Evolutionary conservation across 2,329 filamentous ascomycete genomes (phyloP), one percentile per base, ranked within the genome.

Genomic region (Bipolaris zeicola): DNA sequence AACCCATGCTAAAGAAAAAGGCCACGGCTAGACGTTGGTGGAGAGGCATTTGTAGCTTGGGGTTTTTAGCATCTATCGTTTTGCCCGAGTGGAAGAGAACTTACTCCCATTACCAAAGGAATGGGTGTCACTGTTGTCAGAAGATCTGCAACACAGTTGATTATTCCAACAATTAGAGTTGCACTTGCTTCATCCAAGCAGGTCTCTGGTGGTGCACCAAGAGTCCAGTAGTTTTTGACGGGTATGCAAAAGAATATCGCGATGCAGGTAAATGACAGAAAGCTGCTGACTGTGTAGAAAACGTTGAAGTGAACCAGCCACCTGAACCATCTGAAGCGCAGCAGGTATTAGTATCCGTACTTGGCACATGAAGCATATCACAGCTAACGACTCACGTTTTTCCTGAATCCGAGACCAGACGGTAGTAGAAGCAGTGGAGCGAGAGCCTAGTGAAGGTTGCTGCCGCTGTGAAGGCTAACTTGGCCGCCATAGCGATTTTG

Each of bases 341-440:
- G 6, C 11, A 5, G 6, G 31, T 2, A 7, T 50, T 14, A 31
- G 34, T 20, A 22, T 7, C 6, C 8, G 26, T 42, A 6, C 16
- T 3, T 8, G 8, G 13, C 11, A n/a, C 7, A 8, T 31, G 1
- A 16, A 6, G 3, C 14, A 5, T 11, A 3, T n/a, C 5, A 26
- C n/a, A 13, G 3, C 0, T 10, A 13, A 5, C 2, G 2, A 42
- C 57, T 47, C 38, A 59, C 57, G 22, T 20, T 34, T 63, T 46
- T 72, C 71, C 72, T n/a, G 73, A 75, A 57, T 81, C 78, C 8
- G 72, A 56, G 6, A 80, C 69, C 8, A 81, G 67, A 11, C 80
- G 74, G 50, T 80, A 80, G 60, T 81, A 82, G 62, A 81, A 80
- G 61, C 69, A 76, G 33, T 80, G 75, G 7, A 81, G 66, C 0